Evolutionary conservation across 345 rosid genomes (phyloP), one percentile per base, ranked within the genome.

Genomic region (Boechera stricta): DNA sequence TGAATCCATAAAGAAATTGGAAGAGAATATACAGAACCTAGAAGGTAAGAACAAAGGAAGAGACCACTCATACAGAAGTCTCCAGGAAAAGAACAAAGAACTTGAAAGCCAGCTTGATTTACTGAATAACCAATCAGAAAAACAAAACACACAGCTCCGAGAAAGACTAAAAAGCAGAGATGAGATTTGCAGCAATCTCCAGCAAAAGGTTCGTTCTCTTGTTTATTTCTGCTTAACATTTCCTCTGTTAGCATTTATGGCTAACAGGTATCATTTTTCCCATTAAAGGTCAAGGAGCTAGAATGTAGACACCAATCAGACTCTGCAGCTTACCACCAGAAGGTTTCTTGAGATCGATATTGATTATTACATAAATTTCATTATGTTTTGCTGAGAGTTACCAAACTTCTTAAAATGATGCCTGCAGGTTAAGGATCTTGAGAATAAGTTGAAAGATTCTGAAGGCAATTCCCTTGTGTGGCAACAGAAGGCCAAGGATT

Each of bases 71-170:
- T 85, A 73, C 85, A 86, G 77, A 79, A 83, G 63, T 69, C 89
- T 83, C 64, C 94, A 83, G 68, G 98, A 90, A 72, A 93, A 85
- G 85, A 88, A 88, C 48, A 90, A 85, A 86, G 97, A 93, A 71
- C 90, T 93, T n/a, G 97, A 93, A 79, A 78, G 78, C 67, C 97
- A 90, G 67, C 81, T 90, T 73, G 97, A 87, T 65, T 38, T 73
- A 42, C 68, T 81, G 74, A 83, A 88, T 48, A 79, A 77, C 79
- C 91, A 87, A 77, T 81, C 83, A 15, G 94, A 89, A 72, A 87
- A 84, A 80, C 91, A 86, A 84, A 41, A 77, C 38, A 64, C 81
- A 7, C 94, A 90, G 79, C 89, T 91, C 55, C 81, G 80, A 18
- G 97, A 93, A 68, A 81, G 77, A 80, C 56, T 93, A 76, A 88